Base-by-base conservation (phyloP, 257 asterid species). In the Solanum virginianum region DNA sequence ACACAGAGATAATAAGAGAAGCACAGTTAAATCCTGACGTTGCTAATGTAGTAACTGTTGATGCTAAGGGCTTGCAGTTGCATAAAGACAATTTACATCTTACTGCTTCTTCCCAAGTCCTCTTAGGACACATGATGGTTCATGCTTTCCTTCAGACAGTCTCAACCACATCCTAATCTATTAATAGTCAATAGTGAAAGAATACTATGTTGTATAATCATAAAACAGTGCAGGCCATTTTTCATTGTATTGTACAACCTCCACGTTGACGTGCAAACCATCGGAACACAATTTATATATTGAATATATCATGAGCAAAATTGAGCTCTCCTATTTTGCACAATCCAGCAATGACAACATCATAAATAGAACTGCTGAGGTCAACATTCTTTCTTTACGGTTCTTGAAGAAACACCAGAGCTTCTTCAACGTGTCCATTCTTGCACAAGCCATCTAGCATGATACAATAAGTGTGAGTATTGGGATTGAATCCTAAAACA, bases 41-140 rank as follows among this genome's bases (percentile, higher is more conserved):
- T 49, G 84, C 84, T 10, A 86, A 87, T 68, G 85, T 88, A 55
- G 65, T 39, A 45, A 57, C 65, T 55, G 90, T 90, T 9, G 93
- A 90, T 85, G 91, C 91, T 10, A 88, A 80, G 85, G 91, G 90
- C 10, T 24, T 85, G 47, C 75, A 72, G 66, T 39, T 89, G 86
- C 55, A 82, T 36, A 86, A 87, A 4, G 93, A 90, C 86, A 53
- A 41, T 12, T 39, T 90, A 32, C 93, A 90, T 32, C 90, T 90
- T 49, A 85, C 84, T 32, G 55, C 90, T 71, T 83, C 70, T 45
- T 82, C 90, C 15, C 87, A 89, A 32, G 87, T 88, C 70, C 86
- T 63, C 54, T 80, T 90, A 8, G 91, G 93, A 39, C 71, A 84
- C 56, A 85, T 84, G 88, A 62, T 90, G 84, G 90, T 90, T 36